Percentiles rank a stretch among this genome's conserved stretches.
Conservation (phyloP, 805 yeast genomes). For the Sugiyamaella boreocaroliniensis region DNA sequence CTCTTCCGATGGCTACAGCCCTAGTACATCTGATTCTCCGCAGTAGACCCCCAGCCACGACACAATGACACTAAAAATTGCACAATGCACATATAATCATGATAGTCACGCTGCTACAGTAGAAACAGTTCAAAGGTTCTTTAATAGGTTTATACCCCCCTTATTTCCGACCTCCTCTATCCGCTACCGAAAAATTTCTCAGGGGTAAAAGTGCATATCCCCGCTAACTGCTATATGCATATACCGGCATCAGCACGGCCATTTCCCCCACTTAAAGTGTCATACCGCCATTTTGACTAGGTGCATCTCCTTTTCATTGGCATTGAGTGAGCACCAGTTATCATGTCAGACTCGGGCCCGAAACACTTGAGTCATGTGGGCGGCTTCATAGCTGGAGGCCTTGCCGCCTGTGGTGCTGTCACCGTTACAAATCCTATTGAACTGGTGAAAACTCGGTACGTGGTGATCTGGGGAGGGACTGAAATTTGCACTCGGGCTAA, state of each 20-base stretch:
- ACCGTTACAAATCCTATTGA: slow-evolving; percentile 96
- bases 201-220: neutral
- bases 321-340: neutral
- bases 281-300: too few relatives aligned
- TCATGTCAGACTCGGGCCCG: neutral
- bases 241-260: neutral
- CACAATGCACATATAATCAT: too few relatives aligned
- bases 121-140: too few relatives aligned
- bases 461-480: neutral
- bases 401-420: slow-evolving; percentile 97
- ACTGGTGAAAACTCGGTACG: slow-evolving; percentile 64
- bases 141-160: too few relatives aligned
- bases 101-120: too few relatives aligned
- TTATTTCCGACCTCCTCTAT: neutral
- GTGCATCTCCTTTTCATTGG: too few relatives aligned
- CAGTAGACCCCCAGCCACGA: too few relatives aligned
- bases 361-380: slow-evolving; percentile 43
- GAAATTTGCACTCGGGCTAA: neutral
- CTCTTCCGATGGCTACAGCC: too few relatives aligned
- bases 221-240: neutral
- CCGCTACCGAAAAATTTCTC: neutral
- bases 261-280: too few relatives aligned
- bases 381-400: slow-evolving; percentile 83
- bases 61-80: too few relatives aligned
- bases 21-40: too few relatives aligned